A percentile compares a stretch with the other conserved stretches of the same genome.
phyloP scores from a whole-genome alignment of 768 basidiomycete species.

The Leucosporidium creatinivorum region DNA sequence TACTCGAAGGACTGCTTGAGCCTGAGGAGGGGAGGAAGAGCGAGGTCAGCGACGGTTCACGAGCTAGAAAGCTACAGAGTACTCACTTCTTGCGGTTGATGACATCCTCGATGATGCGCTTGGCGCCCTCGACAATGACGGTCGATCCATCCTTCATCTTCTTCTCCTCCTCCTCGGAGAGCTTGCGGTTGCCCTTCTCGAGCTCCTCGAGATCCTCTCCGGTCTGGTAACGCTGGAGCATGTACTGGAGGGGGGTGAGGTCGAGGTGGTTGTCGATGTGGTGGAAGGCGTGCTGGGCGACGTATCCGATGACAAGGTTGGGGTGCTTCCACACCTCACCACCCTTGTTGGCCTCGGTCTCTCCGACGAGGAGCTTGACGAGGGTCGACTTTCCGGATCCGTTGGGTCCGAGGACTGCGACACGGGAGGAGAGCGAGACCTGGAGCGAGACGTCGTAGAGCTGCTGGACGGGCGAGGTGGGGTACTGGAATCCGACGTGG shows the following conservation, averaged over 20 bases:
- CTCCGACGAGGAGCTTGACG: constrained; percentile 89
- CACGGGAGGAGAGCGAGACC: constrained; percentile 90
- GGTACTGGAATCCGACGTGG: constrained; percentile 89
- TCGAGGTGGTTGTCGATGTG: constrained; percentile 76
- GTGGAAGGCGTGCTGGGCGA: constrained; percentile 69
- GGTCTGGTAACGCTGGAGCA: constrained; percentile 98
- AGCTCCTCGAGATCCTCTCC: constrained; percentile 92
- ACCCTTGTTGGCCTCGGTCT: constrained; percentile 84
- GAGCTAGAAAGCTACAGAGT: constrained; percentile 75
- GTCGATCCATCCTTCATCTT: constrained; percentile 76
- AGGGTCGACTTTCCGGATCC: constrained; percentile 97
- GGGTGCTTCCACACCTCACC: constrained; percentile 92
- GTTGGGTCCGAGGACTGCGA: constrained; percentile 96
- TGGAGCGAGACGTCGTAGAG: constrained; percentile 85
- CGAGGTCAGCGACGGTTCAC: constrained; percentile 56
- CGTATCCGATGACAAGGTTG: constrained; percentile 87
- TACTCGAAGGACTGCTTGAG: constrained; percentile 93
- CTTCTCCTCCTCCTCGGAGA: constrained; percentile 75
- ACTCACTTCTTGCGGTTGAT: constrained; percentile 61
- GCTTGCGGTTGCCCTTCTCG: constrained; percentile 77
- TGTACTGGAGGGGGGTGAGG: constrained; percentile 93
- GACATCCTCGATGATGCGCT: constrained; percentile 76
- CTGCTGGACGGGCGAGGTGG: constrained; percentile 72
- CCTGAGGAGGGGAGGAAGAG: constrained; percentile 50
- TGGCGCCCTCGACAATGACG: constrained; percentile 83